Percentiles rank a stretch among this genome's conserved stretches.
Conservation (phyloP, 73 alveolate genomes). For the Paramecium sexaurelia region DNA sequence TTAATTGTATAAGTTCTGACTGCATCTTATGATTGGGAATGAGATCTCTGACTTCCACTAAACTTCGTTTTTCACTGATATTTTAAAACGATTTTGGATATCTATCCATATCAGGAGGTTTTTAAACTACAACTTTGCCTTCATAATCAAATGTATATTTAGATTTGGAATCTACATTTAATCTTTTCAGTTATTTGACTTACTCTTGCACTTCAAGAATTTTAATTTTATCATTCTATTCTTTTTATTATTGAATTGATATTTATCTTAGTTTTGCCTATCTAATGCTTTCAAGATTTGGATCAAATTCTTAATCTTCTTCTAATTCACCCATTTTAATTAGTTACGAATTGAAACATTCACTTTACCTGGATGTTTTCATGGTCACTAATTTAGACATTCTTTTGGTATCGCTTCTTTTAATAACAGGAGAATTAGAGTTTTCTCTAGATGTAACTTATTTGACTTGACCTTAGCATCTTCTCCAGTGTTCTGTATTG, state of each 20-base stretch:
- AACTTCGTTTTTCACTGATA: slow-evolving; percentile 13
- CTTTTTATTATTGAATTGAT: neutral
- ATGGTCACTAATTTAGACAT: neutral
- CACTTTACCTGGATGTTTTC: neutral
- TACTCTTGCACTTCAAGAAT: slow-evolving; percentile 15
- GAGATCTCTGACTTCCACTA: slow-evolving; percentile 22
- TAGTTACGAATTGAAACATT: neutral
- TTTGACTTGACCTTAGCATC: neutral
- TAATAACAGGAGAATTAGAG: neutral
- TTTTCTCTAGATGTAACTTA: neutral
- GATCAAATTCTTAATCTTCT: neutral
- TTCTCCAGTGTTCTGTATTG: slow-evolving; percentile 4
- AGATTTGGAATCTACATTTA: slow-evolving; percentile 45
- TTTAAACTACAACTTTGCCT: slow-evolving; percentile 17
- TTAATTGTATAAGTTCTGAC: neutral
- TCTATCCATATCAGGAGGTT: slow-evolving; percentile 43
- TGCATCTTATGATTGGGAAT: neutral
- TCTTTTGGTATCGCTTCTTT: neutral
- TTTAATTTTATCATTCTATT: slow-evolving; percentile 41
- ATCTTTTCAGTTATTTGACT: neutral
- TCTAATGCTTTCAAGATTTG: slow-evolving; percentile 16
- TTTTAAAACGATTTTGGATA: slow-evolving; percentile 32
- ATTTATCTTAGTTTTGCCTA: slow-evolving; percentile 30
- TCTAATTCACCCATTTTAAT: neutral
- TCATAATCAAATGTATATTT: slow-evolving; percentile 41